phyloP scores from a whole-genome alignment of 2,329 filamentous ascomycete genomes.

The Fusarium pseudograminearum region DNA sequence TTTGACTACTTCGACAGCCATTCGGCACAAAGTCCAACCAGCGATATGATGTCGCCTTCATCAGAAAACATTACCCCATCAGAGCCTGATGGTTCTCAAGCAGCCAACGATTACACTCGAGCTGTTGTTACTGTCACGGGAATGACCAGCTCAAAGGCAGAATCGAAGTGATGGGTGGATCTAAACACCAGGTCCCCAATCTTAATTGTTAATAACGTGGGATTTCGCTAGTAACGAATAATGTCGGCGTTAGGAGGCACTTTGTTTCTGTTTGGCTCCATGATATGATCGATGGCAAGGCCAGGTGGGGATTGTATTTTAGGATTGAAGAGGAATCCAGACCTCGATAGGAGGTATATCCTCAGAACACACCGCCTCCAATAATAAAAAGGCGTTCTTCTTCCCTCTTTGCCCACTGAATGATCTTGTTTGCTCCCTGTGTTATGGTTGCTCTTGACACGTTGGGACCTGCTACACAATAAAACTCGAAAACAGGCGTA shows the following conservation, averaged over 20 bases:
- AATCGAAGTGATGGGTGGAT: slow-evolving; percentile 22
- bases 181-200: slow-evolving; percentile 4
- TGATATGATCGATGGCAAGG: slow-evolving; percentile 32
- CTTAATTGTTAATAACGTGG: slow-evolving; percentile 25
- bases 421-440: slow-evolving; percentile 87
- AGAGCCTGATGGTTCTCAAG: slow-evolving; percentile 28
- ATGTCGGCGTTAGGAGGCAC: slow-evolving; percentile 44
- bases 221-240: slow-evolving; percentile 40
- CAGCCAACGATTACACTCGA: slow-evolving; percentile 21
- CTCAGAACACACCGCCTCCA: slow-evolving; percentile 86
- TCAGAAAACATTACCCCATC: slow-evolving; percentile 31
- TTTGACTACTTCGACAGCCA: slow-evolving; percentile 40
- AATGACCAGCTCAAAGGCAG: slow-evolving; percentile 28
- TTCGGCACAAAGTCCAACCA: slow-evolving; percentile 33
- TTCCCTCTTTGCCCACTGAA: slow-evolving; percentile 91
- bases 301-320: slow-evolving; percentile 35
- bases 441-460: slow-evolving; percentile 74
- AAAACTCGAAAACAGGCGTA: slow-evolving; percentile 92
- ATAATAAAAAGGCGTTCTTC: slow-evolving; percentile 97
- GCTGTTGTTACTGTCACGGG: slow-evolving; percentile 33
- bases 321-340: slow-evolving; percentile 35
- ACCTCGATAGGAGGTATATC: slow-evolving; percentile 34
- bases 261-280: slow-evolving; percentile 30
- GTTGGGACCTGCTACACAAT: slow-evolving; percentile 89
- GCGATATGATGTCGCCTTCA: slow-evolving; percentile 31